Evolutionary conservation across 805 yeast genomes (phyloP).

Genomic region (Lachancea meyersii): DNA sequence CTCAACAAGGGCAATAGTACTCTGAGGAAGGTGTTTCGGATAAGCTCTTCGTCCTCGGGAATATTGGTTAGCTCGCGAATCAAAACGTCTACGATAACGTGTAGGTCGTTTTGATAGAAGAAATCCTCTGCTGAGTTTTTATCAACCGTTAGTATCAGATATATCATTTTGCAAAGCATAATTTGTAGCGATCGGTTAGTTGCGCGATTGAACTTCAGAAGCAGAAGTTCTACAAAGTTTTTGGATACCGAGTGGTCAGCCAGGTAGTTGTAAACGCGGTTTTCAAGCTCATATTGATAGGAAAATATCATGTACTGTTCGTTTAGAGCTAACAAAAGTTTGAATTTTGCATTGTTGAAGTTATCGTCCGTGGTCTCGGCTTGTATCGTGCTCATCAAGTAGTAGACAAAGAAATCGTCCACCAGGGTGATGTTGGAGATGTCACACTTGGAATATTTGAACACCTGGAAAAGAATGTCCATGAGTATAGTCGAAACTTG

Average conservation of each 20-base stretch:
- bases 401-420: slow-evolving; percentile 41
- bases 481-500: slow-evolving; percentile 41
- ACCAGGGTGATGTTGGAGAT: slow-evolving; percentile 38
- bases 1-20: slow-evolving; percentile 66
- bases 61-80: slow-evolving; percentile 72
- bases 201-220: slow-evolving; percentile 67
- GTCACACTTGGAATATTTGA: slow-evolving; percentile 44
- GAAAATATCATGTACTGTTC: slow-evolving; percentile 77
- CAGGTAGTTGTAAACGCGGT: slow-evolving; percentile 54
- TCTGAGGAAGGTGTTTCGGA: slow-evolving; percentile 65
- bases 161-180: slow-evolving; percentile 71
- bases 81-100: slow-evolving; percentile 76
- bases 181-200: slow-evolving; percentile 69
- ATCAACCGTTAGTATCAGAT: slow-evolving; percentile 59
- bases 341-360: slow-evolving; percentile 61
- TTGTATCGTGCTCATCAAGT: slow-evolving; percentile 41
- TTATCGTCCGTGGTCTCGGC: slow-evolving; percentile 46
- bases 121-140: slow-evolving; percentile 52
- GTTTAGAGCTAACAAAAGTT: slow-evolving; percentile 65
- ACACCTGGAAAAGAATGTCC: slow-evolving; percentile 50
- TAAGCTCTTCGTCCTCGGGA: slow-evolving; percentile 49
- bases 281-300: slow-evolving; percentile 31
- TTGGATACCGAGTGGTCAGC: slow-evolving; percentile 39
- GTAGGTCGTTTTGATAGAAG: slow-evolving; percentile 76
- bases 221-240: slow-evolving; percentile 59